Evolutionary conservation across 108 stramenopile species (phyloP).

Genomic region (Skeletonema tropicum): DNA sequence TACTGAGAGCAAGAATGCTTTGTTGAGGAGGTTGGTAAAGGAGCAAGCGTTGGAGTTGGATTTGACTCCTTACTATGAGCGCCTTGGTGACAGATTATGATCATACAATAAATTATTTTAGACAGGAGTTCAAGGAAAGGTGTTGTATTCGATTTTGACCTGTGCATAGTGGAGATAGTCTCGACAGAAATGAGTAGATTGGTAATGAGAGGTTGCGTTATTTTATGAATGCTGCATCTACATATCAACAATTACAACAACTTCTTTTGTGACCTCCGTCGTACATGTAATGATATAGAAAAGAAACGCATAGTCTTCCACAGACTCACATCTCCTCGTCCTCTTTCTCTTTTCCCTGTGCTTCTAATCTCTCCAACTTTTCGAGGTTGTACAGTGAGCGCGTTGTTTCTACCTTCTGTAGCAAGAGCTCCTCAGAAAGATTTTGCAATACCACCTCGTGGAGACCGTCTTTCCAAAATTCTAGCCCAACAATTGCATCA

Average conservation of each 20-base stretch:
- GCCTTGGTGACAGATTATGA: no score
- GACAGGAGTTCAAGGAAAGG: no score
- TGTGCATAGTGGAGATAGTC: no score
- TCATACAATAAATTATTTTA: no score
- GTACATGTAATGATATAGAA: not conserved
- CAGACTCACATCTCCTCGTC: not conserved
- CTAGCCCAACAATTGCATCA: not conserved
- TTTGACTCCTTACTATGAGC: conserved; percentile 18
- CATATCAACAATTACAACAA: not conserved
- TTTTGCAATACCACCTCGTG: not conserved
- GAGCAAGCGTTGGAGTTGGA: conserved; percentile 30
- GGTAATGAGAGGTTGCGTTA: not conserved
- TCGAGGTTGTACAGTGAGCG: not conserved
- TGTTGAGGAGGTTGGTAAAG: conserved; percentile 46
- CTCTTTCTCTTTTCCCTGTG: not conserved
- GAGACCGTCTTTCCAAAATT: not conserved
- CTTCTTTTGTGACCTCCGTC: not conserved
- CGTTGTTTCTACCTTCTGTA: not conserved
- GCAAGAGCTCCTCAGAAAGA: not conserved
- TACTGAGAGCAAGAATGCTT: conserved; percentile 43
- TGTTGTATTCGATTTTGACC: no score
- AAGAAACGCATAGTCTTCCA: not conserved
- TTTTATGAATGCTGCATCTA: not conserved
- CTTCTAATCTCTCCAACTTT: not conserved
- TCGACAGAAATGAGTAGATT: no score